A percentile compares a stretch with the other conserved stretches of the same genome.
phyloP scores from a whole-genome alignment of 2,329 filamentous ascomycete genomes.

The Pestalotiopsis sp. region DNA sequence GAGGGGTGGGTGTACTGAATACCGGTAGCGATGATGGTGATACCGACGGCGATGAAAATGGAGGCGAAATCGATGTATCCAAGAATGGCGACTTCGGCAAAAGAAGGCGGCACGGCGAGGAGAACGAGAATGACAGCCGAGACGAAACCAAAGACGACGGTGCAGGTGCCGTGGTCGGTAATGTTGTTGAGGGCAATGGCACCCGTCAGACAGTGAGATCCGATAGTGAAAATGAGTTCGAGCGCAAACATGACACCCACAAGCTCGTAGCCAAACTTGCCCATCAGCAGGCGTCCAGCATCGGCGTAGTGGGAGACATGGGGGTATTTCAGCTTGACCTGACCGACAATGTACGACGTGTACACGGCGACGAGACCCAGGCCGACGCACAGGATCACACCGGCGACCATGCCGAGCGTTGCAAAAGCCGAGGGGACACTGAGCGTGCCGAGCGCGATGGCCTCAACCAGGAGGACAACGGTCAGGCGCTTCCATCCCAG shows the following conservation, averaged over 20 bases:
- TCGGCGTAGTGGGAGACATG: conserved; percentile 48
- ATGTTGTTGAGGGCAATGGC: conserved; percentile 63
- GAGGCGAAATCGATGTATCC: conserved; percentile 62
- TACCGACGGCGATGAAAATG: conserved; percentile 58
- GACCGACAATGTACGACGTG: conserved; percentile 48
- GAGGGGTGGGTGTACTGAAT: conserved; percentile 32
- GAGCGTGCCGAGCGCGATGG: conserved; percentile 56
- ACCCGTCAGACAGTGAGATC: conserved; percentile 64
- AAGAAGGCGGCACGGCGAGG: conserved; percentile 58
- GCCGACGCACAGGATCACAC: conserved; percentile 43
- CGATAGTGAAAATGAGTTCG: conserved; percentile 65
- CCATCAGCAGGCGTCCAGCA: conserved; percentile 58
- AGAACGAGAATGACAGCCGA: conserved; percentile 57
- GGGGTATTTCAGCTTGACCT: conserved; percentile 38
- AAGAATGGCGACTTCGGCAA: conserved; percentile 60
- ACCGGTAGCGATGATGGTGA: conserved; percentile 63
- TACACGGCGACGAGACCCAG: conserved; percentile 51
- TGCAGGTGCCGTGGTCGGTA: conserved; percentile 58
- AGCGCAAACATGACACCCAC: conserved; percentile 56
- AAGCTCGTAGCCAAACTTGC: conserved; percentile 55
- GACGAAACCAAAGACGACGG: conserved; percentile 59
- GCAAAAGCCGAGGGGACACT: conserved; percentile 56
- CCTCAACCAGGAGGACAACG: conserved; percentile 58
- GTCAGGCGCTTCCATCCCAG: conserved; percentile 61
- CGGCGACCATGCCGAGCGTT: conserved; percentile 57